Conservation (phyloP, 2,329 filamentous ascomycete genomes). For the Fusarium piperis region DNA sequence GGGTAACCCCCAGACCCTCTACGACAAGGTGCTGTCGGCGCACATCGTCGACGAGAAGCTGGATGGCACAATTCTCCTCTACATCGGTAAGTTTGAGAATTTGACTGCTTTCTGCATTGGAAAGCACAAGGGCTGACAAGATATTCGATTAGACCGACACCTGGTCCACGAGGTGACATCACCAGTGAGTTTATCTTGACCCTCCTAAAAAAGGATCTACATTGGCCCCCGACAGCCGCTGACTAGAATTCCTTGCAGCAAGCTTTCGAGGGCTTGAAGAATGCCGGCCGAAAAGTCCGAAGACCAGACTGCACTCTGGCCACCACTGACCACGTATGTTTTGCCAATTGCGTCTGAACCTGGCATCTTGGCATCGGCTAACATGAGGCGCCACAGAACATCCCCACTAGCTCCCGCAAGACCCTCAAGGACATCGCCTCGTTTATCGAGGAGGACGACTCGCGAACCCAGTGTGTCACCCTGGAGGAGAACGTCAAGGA, state of each 20-base stretch:
- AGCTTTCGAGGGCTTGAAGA: constrained; percentile 95
- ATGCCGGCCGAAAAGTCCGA: constrained; percentile 86
- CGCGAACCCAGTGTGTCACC: constrained; percentile 90
- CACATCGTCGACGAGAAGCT: constrained; percentile 96
- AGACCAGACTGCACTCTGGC: constrained; percentile 96
- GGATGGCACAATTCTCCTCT: constrained; percentile 90
- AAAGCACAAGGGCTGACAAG: constrained; percentile 15
- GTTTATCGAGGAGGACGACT: constrained; percentile 96
- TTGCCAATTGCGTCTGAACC: neutral
- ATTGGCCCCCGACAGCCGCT: constrained; percentile 20
- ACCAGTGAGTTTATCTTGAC: constrained; percentile 68
- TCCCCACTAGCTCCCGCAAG: constrained; percentile 91
- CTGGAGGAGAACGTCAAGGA: constrained; percentile 98
- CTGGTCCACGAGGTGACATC: constrained; percentile 98
- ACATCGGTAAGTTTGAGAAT: constrained; percentile 75
- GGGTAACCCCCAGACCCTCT: constrained; percentile 81
- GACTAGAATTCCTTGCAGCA: constrained; percentile 64
- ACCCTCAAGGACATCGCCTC: constrained; percentile 91
- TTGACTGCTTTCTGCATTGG: neutral
- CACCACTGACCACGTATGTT: constrained; percentile 92
- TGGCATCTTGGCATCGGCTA: constrained; percentile 17
- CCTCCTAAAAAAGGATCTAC: constrained; percentile 2
- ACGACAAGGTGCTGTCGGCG: constrained; percentile 96
- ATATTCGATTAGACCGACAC: constrained; percentile 75
- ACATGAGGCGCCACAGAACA: constrained; percentile 69